Evolutionary conservation across 2,329 filamentous ascomycete genomes (phyloP), one percentile per base, ranked within the genome.

Genomic region (Sclerotinia minor): DNA sequence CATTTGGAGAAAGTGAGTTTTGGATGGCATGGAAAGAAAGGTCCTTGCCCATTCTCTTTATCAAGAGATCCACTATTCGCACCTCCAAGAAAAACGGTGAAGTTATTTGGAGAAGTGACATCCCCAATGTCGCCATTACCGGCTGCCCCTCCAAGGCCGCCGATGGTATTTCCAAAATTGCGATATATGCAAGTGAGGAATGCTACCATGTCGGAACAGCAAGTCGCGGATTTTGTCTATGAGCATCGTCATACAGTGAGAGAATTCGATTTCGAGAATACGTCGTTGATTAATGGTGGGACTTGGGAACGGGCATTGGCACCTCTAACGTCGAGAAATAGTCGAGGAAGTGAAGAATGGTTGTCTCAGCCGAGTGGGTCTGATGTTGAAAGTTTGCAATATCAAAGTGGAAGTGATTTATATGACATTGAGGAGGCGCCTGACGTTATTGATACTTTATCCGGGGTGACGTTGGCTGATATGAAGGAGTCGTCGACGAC

Each of bases 231-330:
- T 19, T 87, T 96, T 70, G 88, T 95, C 68, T 79, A 82, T 61
- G 80, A 82, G 17, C 92, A 96, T 79, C 84, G 86, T 41, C 81
- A 82, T 67, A 89, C 87, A 0, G 85, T 96, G 57, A 83, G 85
- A 71, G 90, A 94, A 75, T 92, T 94, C 75, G 89, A 92, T 76
- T 92, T 96, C 77, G 88, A 93, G 76, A 88, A 91, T 70, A 88
- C 94, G 24, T 82, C 85, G 41, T 83, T 96, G 54, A 83, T 87
- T 63, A 84, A 85, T 69, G 82, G 82, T 45, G 92, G 90, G 38
- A 89, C 83, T 68, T 96, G 92, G 92, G 90, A 95, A 68, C 89
- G 93, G 41, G 92, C 92, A 0, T 84, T 96, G n/a, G 86, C 87
- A 50, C 90, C 91, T 1, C 80, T 96, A 67, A 87, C 85, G 32